Evolutionary conservation across 768 basidiomycete species (phyloP).

Genomic region (Asterophora parasitica): DNA sequence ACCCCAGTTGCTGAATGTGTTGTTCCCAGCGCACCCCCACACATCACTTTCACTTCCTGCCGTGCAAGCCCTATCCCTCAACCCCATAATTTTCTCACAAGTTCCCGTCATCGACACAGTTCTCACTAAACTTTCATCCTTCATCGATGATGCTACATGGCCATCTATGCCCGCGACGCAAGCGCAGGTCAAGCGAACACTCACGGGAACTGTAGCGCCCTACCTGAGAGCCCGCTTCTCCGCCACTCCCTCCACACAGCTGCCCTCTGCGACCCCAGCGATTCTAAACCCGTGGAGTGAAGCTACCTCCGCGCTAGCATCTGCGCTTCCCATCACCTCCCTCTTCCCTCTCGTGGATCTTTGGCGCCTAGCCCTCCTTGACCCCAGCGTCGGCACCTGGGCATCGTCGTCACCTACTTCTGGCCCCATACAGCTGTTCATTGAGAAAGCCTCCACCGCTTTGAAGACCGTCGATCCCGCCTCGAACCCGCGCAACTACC

Average conservation of each 20-base stretch:
- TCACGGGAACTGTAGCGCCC: conserved; percentile 48
- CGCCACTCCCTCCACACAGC: conserved; percentile 16
- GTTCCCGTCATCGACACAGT: conserved; percentile 66
- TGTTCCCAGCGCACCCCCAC: conserved; percentile 68
- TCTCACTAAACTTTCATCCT: conserved; percentile 52
- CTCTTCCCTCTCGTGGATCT: conserved; percentile 83
- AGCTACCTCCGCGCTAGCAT: conserved; percentile 37
- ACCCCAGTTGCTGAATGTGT: neutral
- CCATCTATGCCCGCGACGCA: conserved; percentile 24
- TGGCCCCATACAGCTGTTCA: conserved; percentile 41
- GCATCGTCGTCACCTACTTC: conserved; percentile 28
- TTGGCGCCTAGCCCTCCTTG: conserved; percentile 74
- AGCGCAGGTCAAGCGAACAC: conserved; percentile 41
- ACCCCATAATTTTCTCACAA: conserved; percentile 73
- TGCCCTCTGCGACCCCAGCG: conserved; percentile 29
- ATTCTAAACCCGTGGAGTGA: conserved; percentile 46
- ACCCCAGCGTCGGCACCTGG: conserved; percentile 53
- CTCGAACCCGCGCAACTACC: conserved; percentile 44
- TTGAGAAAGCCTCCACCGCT: conserved; percentile 31
- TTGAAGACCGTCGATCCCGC: conserved; percentile 1
- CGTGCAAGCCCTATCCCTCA: conserved; percentile 57
- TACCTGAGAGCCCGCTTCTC: conserved; percentile 63
- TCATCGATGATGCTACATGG: conserved; percentile 50
- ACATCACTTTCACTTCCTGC: conserved; percentile 52
- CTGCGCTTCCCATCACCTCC: conserved; percentile 44